A percentile compares a stretch with the other conserved stretches of the same genome.
Evolutionary conservation across 768 basidiomycete genomes (phyloP).

Genomic region (Scleroderma bovista): DNA sequence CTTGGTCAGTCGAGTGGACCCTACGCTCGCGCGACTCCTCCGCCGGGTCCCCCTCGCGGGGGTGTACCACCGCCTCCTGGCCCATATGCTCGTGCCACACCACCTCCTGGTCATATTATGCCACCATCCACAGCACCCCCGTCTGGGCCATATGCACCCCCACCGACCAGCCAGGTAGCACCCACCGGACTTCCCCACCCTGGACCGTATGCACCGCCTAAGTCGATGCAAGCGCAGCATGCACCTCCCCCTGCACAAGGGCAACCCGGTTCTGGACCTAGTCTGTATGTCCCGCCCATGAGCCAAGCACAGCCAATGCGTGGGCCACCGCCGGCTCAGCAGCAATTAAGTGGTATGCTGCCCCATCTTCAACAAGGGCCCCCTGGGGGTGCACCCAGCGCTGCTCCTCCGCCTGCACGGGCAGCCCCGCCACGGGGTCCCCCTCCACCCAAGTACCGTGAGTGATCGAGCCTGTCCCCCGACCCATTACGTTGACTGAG

Average conservation of each 20-base stretch:
- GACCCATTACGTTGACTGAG: neutral
- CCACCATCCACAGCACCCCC: slow-evolving; percentile 22
- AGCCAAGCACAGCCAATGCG: slow-evolving; percentile 26
- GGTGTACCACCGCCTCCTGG: slow-evolving; percentile 27
- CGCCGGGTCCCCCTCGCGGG: slow-evolving; percentile 31
- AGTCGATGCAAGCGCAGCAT: slow-evolving; percentile 19
- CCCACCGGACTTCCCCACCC: slow-evolving; percentile 14
- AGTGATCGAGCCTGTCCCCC: slow-evolving; percentile 21
- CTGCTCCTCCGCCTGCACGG: slow-evolving; percentile 20
- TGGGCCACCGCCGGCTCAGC: slow-evolving; percentile 21
- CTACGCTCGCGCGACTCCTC: slow-evolving; percentile 38
- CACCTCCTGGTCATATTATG: slow-evolving; percentile 32
- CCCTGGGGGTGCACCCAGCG: slow-evolving; percentile 24
- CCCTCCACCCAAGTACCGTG: slow-evolving; percentile 54
- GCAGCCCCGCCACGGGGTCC: slow-evolving; percentile 33
- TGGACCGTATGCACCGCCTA: slow-evolving; percentile 19
- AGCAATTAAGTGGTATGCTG: slow-evolving; percentile 2
- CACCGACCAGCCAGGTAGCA: slow-evolving; percentile 10
- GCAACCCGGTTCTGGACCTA: slow-evolving; percentile 4
- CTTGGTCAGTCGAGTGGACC: slow-evolving; percentile 29
- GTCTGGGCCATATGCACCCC: slow-evolving; percentile 24
- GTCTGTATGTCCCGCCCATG: slow-evolving; percentile 25
- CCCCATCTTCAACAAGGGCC: slow-evolving; percentile 13
- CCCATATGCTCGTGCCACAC: slow-evolving; percentile 36
- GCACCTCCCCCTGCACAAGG: slow-evolving; percentile 23